Evolutionary conservation across 768 basidiomycete species (phyloP), one percentile per base, ranked within the genome.

Genomic region (Rhodotorula kratochvilovae): DNA sequence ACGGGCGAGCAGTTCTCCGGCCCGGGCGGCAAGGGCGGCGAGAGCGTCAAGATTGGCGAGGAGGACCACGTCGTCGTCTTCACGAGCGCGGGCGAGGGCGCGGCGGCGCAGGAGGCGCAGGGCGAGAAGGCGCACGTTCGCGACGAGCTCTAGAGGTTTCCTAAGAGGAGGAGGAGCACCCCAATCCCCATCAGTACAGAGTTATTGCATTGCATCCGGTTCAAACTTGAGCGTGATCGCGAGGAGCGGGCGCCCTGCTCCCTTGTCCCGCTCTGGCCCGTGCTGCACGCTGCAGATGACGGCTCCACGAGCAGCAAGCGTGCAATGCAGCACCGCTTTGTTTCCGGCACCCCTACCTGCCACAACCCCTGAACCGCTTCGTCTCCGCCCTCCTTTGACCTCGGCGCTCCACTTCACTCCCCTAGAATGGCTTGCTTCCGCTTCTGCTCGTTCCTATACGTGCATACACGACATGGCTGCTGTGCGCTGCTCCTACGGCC

Each of bases 91-190:
- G 61, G 15, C 12, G 54, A 33, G 6, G 61, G 13, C 8, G 35
- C 5, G 45, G 48, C 15, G n/a, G 39, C 11, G 27, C 16, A 56
- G 43, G 63, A 1, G 42, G 15, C 5, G 25, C 43, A 56, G 63
- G 36, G 16, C n/a, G 16, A 29, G 48, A 25, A 11, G 48, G 23
- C 23, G 31, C 63, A 64, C 54, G 54, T 56, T 15, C 53, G 63
- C 16, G 63, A 64, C 45, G 63, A 64, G 63, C 54, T 64, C 12
- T 64, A 59, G 57, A 57, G 51, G 27, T 8, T 50, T 27, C 46
- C 25, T 27, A 6, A n/a, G n/a, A n/a, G n/a, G n/a, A n/a, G n/a
- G n/a, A n/a, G n/a, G n/a, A n/a, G n/a, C n/a, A n/a, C n/a, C n/a
- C n/a, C n/a, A 7, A 10, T 50, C 48, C 5, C 10, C 53, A 31